These are phyloP conservation scores for Sporothrix sp. DNA, from an alignment of 2,329 filamentous ascomycete species.

Conservation along the genomic window DNA sequence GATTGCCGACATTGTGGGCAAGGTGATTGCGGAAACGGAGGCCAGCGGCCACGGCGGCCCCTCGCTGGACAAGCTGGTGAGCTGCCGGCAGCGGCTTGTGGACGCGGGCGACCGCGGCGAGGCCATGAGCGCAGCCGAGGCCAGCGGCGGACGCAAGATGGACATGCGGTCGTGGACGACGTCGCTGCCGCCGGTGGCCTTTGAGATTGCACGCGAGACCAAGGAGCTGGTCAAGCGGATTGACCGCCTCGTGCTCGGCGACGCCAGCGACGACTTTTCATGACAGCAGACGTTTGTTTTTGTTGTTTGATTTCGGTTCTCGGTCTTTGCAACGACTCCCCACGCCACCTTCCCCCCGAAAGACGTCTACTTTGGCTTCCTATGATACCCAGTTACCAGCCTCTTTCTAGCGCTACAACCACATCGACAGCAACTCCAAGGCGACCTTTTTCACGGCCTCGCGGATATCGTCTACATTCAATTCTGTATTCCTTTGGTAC, in stretches of 20 bases:
- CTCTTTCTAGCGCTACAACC: no score
- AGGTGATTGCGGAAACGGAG: conserved; percentile 58
- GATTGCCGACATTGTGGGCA: conserved; percentile 61
- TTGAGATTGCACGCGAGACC: conserved; percentile 72
- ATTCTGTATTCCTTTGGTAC: conserved; percentile 11
- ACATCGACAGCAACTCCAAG: no score
- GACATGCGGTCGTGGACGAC: conserved; percentile 57
- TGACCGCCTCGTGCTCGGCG: conserved; percentile 21
- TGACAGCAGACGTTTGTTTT: neutral
- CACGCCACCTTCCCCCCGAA: neutral
- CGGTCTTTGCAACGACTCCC: neutral
- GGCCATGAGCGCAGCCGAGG: conserved; percentile 41
- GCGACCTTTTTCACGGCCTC: no score
- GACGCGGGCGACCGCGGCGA: conserved; percentile 53
- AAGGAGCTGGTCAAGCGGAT: conserved; percentile 53
- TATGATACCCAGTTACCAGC: conserved; percentile 13
- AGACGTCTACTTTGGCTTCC: conserved; percentile 5
- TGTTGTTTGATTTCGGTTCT: neutral
- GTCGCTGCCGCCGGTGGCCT: conserved; percentile 72
- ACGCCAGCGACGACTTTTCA: conserved; percentile 22
- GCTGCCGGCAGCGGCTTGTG: conserved; percentile 55
- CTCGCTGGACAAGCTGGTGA: conserved; percentile 44
- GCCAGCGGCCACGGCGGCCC: conserved; percentile 41
- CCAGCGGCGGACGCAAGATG: conserved; percentile 40
- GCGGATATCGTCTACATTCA: neutral